phyloP scores from a whole-genome alignment of 2,329 filamentous ascomycete species.

The Xylariomycetidae sp. region DNA sequence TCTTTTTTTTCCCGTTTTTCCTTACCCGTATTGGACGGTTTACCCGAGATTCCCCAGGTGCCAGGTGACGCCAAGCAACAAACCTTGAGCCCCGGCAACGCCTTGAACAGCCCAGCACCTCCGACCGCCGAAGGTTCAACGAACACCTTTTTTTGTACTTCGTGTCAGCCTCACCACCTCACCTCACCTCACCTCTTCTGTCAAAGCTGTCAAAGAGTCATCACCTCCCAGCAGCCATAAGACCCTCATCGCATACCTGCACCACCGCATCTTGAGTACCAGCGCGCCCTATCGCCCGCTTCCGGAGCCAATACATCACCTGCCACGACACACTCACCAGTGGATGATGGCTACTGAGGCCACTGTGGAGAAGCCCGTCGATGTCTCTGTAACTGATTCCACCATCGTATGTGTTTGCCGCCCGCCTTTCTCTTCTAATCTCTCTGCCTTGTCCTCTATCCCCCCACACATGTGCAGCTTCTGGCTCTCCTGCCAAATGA shows the following conservation, averaged over 20 bases:
- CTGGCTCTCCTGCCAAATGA: too few species aligned
- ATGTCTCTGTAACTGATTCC: constrained; percentile 29
- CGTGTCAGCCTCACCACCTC: too few species aligned
- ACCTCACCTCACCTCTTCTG: too few species aligned
- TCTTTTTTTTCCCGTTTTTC: too few species aligned
- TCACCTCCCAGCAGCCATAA: too few species aligned
- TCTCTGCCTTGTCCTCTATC: not conserved
- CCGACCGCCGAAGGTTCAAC: too few species aligned
- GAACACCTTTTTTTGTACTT: too few species aligned
- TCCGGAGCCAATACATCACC: too few species aligned
- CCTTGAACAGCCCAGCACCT: constrained; percentile 13
- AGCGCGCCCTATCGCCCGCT: constrained; percentile 1
- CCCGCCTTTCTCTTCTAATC: not conserved
- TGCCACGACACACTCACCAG: too few species aligned
- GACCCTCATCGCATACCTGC: too few species aligned
- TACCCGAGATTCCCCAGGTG: constrained; percentile 7
- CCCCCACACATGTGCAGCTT: not conserved
- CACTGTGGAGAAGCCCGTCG: constrained; percentile 24
- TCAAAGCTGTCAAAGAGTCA: too few species aligned
- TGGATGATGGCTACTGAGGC: constrained; percentile 33
- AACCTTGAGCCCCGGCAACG: constrained; percentile 19
- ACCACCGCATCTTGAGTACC: constrained; percentile 3
- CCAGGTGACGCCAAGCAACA: constrained; percentile 19
- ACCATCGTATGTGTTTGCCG: constrained; percentile 23
- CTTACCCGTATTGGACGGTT: not conserved